These are phyloP conservation scores for Candida germanica DNA, from an alignment of 805 yeast species.

Conservation along the genomic window DNA sequence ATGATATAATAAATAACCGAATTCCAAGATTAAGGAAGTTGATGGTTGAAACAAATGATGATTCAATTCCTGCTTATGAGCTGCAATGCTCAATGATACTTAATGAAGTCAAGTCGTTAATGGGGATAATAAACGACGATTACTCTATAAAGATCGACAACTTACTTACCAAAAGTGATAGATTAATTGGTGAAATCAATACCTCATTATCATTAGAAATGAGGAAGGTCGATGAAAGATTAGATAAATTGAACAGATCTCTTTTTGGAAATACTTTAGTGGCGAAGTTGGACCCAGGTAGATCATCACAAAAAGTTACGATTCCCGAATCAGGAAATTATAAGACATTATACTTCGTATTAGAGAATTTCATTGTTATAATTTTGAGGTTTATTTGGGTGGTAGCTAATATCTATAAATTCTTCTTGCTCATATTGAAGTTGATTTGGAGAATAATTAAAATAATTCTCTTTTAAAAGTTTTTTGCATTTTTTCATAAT, in stretches of 20 bases:
- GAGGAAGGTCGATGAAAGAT: conserved; percentile 48
- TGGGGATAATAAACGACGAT: conserved; percentile 37
- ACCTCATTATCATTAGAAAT: conserved; percentile 66
- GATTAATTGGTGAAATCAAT: conserved; percentile 70
- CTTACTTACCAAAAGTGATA: conserved; percentile 58
- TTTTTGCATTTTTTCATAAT: conserved; percentile 8
- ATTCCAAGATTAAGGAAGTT: conserved; percentile 9
- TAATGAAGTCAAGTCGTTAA: conserved; percentile 33
- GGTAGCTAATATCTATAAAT: conserved; percentile 46
- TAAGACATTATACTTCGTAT: conserved; percentile 37
- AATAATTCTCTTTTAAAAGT: conserved; percentile 8
- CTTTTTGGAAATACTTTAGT: conserved; percentile 24
- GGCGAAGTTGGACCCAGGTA: conserved; percentile 12
- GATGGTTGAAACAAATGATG: conserved; percentile 29
- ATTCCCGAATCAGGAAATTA: conserved; percentile 31
- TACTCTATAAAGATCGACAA: conserved; percentile 58
- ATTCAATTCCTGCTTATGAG: conserved; percentile 33
- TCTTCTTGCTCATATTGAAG: conserved; percentile 21
- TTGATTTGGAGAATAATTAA: conserved; percentile 21
- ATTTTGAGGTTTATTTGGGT: conserved; percentile 56
- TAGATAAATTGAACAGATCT: conserved; percentile 40
- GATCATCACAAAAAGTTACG: conserved; percentile 2
- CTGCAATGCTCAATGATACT: conserved; percentile 28
- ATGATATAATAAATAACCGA: neutral
- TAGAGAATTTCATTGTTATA: conserved; percentile 54